Evolutionary conservation across 768 basidiomycete species (phyloP), one percentile per base, ranked within the genome.

Genomic region (Auricularia auricula-judae): DNA sequence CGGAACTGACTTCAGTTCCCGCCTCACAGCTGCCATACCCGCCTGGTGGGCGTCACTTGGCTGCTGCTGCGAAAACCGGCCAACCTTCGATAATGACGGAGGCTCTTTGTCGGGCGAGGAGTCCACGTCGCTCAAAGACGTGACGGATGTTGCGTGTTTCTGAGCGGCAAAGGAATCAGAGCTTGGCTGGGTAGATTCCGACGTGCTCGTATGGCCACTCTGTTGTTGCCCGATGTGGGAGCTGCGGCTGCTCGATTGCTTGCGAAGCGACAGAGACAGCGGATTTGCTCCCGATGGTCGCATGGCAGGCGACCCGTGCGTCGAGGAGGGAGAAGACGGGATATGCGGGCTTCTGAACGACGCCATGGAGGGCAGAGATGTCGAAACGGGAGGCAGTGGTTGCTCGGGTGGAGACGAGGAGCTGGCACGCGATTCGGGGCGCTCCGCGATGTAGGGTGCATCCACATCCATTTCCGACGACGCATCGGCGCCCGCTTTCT

Each of bases 11-110:
- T 34, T 4, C 16, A 44, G 53, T 36, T 34, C 59, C 64, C 11
- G 64, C 67, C 72, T 36, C 67, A 66, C 60, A 65, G 33, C 39
- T 65, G 63, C 65, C 65, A 72, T 70, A 54, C 74, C 71, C 23
- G 11, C 21, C 47, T 51, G 11, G 47, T 8, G 18, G 18, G 8
- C 18, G 18, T 51, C 47, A 18, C 43, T 44, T 21, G 34, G 29
- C 29, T 29, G 29, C 29, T 29, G 29, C 29, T 29, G 29, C 29
- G 29, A 29, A 29, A 29, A 29, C 29, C 29, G 29, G 2, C 29
- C 29, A 29, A 29, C 29, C 29, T 29, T 29, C 29, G 29, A 29
- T 29, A 29, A 29, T 3, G 29, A 29, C 29, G 29, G 29, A 29
- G 29, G 29, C 29, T 53, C 16, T 29, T 23, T 53, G n/a, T 53